Conservation (phyloP, 768 basidiomycete species). For the Pleurotus pulmonarius region DNA sequence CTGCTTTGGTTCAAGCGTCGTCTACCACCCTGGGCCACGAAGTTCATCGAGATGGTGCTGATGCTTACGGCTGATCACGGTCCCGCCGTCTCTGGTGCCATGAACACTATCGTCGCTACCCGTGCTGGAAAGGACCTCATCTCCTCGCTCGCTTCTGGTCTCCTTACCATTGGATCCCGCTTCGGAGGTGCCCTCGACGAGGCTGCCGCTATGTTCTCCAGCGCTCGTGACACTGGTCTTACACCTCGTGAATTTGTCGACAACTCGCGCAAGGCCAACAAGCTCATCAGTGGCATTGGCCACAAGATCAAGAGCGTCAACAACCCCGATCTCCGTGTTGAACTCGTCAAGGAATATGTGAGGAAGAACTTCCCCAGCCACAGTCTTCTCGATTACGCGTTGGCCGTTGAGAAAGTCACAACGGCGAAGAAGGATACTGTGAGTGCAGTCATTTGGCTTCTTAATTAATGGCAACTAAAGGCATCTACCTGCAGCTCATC, state of each 20-base stretch:
- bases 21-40: slow-evolving; percentile 89
- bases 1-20: slow-evolving; percentile 98
- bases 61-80: slow-evolving; percentile 99
- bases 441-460: slow-evolving; percentile 16
- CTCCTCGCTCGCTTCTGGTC: slow-evolving; percentile 92
- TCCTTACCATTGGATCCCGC: slow-evolving; percentile 95
- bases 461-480: not conserved
- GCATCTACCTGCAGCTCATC: slow-evolving; percentile 57
- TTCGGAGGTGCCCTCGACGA: slow-evolving; percentile 99
- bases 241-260: slow-evolving; percentile 99
- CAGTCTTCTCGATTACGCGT: slow-evolving; percentile 88
- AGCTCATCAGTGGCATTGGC: slow-evolving; percentile 96
- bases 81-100: slow-evolving; percentile 95
- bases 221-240: slow-evolving; percentile 84
- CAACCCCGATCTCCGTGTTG: slow-evolving; percentile 91
- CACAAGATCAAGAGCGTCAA: slow-evolving; percentile 99
- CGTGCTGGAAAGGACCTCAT: slow-evolving; percentile 99
- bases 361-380: slow-evolving; percentile 95
- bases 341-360: slow-evolving; percentile 95
- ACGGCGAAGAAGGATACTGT: slow-evolving; percentile 97
- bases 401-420: slow-evolving; percentile 97
- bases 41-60: slow-evolving; percentile 99
- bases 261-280: slow-evolving; percentile 87
- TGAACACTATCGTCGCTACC: slow-evolving; percentile 99
- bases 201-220: slow-evolving; percentile 93